phyloP scores from a whole-genome alignment of 2,329 filamentous ascomycete genomes.

The Xylariaceae sp. region DNA sequence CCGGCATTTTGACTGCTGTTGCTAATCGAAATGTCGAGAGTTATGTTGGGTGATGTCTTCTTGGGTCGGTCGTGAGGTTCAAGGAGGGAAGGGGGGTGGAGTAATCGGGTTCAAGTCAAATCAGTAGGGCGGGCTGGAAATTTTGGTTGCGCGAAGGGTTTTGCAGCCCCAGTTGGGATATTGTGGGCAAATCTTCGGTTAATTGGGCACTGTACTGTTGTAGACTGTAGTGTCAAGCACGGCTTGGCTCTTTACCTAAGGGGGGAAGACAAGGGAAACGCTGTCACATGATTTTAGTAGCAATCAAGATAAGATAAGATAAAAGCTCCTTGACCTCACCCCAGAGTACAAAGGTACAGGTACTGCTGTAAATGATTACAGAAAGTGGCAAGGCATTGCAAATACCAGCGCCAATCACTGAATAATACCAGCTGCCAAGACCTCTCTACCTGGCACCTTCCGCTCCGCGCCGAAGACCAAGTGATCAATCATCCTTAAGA shows the following conservation, averaged over 20 bases:
- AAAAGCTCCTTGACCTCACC: no score
- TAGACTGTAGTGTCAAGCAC: no score
- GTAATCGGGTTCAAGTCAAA: slow-evolving; percentile 18
- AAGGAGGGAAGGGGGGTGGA: slow-evolving; percentile 21
- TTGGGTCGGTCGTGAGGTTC: slow-evolving; percentile 14
- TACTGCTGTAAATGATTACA: no score
- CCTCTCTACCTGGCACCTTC: slow-evolving; percentile 10
- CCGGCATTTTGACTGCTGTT: slow-evolving; percentile 38
- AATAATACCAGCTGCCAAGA: slow-evolving; percentile 18
- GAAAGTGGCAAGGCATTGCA: no score
- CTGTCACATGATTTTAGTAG: slow-evolving; percentile 6
- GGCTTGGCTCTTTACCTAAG: no score
- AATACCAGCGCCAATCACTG: slow-evolving; percentile 3
- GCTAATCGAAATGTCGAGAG: slow-evolving; percentile 34
- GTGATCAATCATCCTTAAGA: slow-evolving; percentile 7
- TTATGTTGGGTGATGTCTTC: slow-evolving; percentile 26
- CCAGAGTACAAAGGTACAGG: neutral
- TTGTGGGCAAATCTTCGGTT: slow-evolving; percentile 26
- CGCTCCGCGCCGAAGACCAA: slow-evolving; percentile 8
- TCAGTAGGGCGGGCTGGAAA: slow-evolving; percentile 20
- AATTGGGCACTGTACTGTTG: slow-evolving; percentile 2
- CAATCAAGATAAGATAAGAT: slow-evolving; percentile 15
- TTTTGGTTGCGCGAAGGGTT: slow-evolving; percentile 30
- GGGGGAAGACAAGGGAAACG: neutral
- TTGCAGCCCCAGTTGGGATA: slow-evolving; percentile 27